Evolutionary conservation across 208 protist genomes (phyloP), one percentile per base, ranked within the genome.

Genomic region (Wallacemonas sp.): DNA sequence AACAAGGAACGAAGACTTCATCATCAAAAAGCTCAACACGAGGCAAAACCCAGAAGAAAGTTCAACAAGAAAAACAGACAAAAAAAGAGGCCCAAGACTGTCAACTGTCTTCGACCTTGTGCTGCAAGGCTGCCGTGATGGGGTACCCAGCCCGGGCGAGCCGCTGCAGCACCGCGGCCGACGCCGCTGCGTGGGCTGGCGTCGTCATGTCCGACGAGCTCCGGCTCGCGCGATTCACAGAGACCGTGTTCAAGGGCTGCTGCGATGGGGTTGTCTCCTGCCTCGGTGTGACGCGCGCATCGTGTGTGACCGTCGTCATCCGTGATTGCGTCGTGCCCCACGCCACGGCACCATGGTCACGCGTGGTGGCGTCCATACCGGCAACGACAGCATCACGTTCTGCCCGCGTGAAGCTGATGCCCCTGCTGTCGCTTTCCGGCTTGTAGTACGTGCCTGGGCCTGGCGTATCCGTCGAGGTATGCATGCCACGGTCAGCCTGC

Each of bases 91-190:
- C 36, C 14, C 6, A 41, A 41, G 14, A 14, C 36, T 14, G 14
- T 6, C 36, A 41, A 41, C 36, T 30, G 24, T 55, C 47, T 32
- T 55, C 47, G 6, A 55, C 39, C 17, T 46, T 38, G 43, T 29
- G 9, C 62, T 68, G n/a, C 17, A 43, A 4, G 6, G 27, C 26
- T 48, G 46, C 8, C 4, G 65, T 61, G 23, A 69, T 44, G 2
- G 76, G 76, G 30, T 82, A 82, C 0, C 76, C 76, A 0, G 68
- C 67, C 17, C 54, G 61, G 19, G 65, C 76, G 26, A 82, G 55
- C 36, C 74, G 73, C 12, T 21, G 49, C 32, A 82, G 47, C 39
- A 68, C 71, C 19, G 68, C 72, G 33, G 68, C 68, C 5, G 52
- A 39, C 9, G 30, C 26, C 5, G 47, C 19, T 26, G 24, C 36